phyloP scores from a whole-genome alignment of 1,284 basidiomycete genomes.

The Moesziomyces globuligerus region DNA sequence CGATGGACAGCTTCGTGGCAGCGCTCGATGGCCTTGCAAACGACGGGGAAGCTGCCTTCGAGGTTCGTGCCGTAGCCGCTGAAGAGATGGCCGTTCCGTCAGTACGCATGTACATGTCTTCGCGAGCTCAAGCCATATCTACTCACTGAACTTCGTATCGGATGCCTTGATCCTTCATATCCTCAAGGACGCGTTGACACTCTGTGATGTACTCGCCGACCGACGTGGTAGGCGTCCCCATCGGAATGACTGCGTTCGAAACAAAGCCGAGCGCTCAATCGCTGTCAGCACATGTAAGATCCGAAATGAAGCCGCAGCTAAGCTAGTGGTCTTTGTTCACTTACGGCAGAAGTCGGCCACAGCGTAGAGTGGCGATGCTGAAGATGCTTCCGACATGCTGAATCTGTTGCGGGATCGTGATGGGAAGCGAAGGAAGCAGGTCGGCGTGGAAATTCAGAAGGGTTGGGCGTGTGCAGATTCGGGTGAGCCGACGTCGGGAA shows the following conservation, averaged over 20 bases:
- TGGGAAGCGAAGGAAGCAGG: neutral
- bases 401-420: too few species aligned
- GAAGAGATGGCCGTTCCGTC: too few species aligned
- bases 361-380: slow-evolving; percentile 35
- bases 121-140: too few species aligned
- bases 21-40: slow-evolving; percentile 58
- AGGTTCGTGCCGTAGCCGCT: slow-evolving; percentile 67
- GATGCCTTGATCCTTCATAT: slow-evolving; percentile 56
- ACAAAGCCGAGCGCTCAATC: too few species aligned
- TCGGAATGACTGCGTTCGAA: slow-evolving; percentile 56
- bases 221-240: slow-evolving; percentile 62
- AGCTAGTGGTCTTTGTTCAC: too few species aligned
- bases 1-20: slow-evolving; percentile 65
- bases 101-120: too few species aligned
- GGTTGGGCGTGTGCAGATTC: too few species aligned
- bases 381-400: slow-evolving; percentile 15
- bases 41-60: slow-evolving; percentile 59
- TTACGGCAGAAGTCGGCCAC: slow-evolving; percentile 61
- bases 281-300: too few species aligned
- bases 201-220: slow-evolving; percentile 65
- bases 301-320: neutral
- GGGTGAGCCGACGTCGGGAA: too few species aligned
- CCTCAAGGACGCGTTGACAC: slow-evolving; percentile 62
- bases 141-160: slow-evolving; percentile 63
- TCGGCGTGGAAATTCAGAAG: too few species aligned